Percentiles rank a stretch among this genome's conserved stretches.
These are phyloP conservation scores for Termitomyces sp. DNA, from an alignment of 768 basidiomycete species.

Conservation along the genomic window DNA sequence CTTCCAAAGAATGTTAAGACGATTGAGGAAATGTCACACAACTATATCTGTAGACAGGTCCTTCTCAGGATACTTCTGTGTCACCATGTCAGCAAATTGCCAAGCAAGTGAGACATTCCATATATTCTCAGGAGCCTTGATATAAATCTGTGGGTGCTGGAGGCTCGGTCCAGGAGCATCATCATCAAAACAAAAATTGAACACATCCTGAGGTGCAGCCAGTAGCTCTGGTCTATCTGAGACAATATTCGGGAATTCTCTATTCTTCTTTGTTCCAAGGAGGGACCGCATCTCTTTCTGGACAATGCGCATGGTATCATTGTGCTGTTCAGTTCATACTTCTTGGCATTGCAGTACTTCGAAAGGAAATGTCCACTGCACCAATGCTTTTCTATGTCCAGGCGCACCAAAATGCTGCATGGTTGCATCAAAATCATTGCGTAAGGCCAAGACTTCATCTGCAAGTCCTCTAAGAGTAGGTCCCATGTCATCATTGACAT, in stretches of 20 bases:
- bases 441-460: background rate
- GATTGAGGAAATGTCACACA: background rate
- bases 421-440: background rate
- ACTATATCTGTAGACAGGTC: background rate
- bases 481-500: background rate
- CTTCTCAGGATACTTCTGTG: background rate
- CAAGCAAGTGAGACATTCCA: too few relatives aligned
- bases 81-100: background rate
- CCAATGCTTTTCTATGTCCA: background rate
- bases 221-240: too few relatives aligned
- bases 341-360: background rate
- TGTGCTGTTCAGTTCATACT: too few relatives aligned
- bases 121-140: background rate
- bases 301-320: too few relatives aligned
- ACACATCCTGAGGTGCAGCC: too few relatives aligned
- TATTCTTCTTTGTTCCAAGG: too few relatives aligned
- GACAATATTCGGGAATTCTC: too few relatives aligned
- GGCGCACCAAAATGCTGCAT: background rate
- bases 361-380: background rate
- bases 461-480: background rate
- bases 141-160: too few relatives aligned
- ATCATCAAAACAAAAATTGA: too few relatives aligned
- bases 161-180: too few relatives aligned
- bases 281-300: too few relatives aligned
- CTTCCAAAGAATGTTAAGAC: background rate